Conservation (phyloP, 768 basidiomycete genomes). For the Mycena vitilis region DNA sequence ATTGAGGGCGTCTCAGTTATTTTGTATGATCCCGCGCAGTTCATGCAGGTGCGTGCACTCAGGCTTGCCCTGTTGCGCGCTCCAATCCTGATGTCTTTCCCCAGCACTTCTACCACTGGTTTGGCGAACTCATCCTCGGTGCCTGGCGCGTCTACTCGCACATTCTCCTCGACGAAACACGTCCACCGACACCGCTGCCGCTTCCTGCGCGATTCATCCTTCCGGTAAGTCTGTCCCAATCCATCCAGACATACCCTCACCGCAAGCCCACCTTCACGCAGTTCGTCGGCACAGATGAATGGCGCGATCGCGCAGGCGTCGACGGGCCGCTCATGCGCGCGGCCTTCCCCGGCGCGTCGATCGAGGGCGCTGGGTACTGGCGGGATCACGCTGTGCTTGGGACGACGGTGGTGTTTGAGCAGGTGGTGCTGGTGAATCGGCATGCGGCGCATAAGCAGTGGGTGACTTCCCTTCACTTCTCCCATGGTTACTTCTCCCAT, state of each 20-base stretch:
- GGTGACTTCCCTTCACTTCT: conserved; percentile 27
- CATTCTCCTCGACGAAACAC: background rate
- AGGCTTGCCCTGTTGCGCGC: too few relatives aligned
- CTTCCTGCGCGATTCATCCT: conserved; percentile 49
- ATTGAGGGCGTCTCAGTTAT: conserved; percentile 43
- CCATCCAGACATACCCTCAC: background rate
- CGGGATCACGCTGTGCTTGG: conserved; percentile 59
- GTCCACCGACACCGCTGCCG: conserved; percentile 15
- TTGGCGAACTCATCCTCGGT: conserved; percentile 59
- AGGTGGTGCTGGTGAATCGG: conserved; percentile 71
- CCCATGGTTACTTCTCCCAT: too few relatives aligned
- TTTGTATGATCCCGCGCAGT: conserved; percentile 45
- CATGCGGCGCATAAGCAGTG: conserved; percentile 67
- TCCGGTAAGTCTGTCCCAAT: conserved; percentile 41
- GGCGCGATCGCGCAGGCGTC: conserved; percentile 72
- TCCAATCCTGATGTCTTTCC: background rate
- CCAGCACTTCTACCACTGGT: conserved; percentile 62
- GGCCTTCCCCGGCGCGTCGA: conserved; percentile 68
- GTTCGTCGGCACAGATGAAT: conserved; percentile 48
- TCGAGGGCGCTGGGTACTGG: conserved; percentile 74
- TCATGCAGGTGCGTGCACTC: conserved; percentile 38
- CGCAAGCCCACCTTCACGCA: too few relatives aligned
- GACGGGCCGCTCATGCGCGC: conserved; percentile 74
- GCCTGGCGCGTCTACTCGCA: conserved; percentile 54
- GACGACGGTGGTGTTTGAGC: conserved; percentile 69